Conservation (phyloP, 1,284 basidiomycete species). For the Taiwanofungus camphoratus region DNA sequence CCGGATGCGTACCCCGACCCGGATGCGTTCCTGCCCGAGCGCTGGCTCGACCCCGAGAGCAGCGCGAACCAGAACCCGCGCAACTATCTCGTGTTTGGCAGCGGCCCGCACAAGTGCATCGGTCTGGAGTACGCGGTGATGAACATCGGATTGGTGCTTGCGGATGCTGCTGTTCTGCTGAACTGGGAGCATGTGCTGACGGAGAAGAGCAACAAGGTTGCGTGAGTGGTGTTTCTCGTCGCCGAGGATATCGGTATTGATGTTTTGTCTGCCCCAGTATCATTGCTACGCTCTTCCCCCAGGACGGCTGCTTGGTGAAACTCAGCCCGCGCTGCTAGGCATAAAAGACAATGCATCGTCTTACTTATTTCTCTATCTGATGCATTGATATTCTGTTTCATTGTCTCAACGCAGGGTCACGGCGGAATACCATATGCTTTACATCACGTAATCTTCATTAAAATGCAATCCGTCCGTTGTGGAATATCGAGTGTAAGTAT, state of each 20-base stretch:
- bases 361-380: neutral
- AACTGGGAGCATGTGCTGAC: conserved; percentile 90
- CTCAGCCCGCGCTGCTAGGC: conserved; percentile 49
- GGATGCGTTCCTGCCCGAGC: conserved; percentile 80
- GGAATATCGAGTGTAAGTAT: neutral
- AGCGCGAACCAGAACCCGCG: conserved; percentile 83
- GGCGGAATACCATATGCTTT: conserved; percentile 4
- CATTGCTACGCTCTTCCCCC: conserved; percentile 92
- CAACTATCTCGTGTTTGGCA: conserved; percentile 96
- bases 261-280: conserved; percentile 46
- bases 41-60: conserved; percentile 86
- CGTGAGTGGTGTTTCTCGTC: conserved; percentile 45
- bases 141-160: conserved; percentile 87
- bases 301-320: conserved; percentile 84
- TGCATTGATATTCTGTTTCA: neutral
- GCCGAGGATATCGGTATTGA: too few species aligned
- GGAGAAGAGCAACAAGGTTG: conserved; percentile 73
- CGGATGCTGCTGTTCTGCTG: conserved; percentile 78
- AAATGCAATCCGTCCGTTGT: neutral
- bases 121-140: conserved; percentile 90
- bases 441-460: too few species aligned
- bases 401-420: neutral
- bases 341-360: conserved; percentile 11
- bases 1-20: conserved; percentile 85
- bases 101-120: conserved; percentile 91